Evolutionary conservation across 805 yeast genomes (phyloP).

Genomic region (Cyberlindnera maclurae): DNA sequence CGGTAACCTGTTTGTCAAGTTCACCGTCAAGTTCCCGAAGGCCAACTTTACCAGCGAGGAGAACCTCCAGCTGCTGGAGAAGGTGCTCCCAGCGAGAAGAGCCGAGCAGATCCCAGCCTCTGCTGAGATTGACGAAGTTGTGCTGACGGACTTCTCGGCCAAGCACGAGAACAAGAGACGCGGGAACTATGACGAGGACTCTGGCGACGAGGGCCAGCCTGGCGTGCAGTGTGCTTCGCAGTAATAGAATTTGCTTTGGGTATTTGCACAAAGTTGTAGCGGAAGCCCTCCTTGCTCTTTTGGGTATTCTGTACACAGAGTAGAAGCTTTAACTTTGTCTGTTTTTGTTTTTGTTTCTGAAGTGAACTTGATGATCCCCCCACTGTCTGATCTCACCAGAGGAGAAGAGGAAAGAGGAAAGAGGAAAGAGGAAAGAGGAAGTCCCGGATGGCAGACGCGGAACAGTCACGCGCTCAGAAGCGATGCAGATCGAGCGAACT

Average conservation of each 20-base stretch:
- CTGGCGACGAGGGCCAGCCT: slow-evolving; percentile 51
- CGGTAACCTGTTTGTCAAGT: slow-evolving; percentile 84
- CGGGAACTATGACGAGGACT: slow-evolving; percentile 51
- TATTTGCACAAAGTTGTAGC: too few species aligned
- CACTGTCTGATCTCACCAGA: too few species aligned
- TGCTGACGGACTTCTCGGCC: slow-evolving; percentile 55
- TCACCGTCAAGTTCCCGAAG: slow-evolving; percentile 83
- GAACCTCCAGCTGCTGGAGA: slow-evolving; percentile 64
- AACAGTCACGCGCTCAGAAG: too few species aligned
- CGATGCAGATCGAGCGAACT: too few species aligned
- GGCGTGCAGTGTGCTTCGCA: slow-evolving; percentile 95
- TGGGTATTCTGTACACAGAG: too few species aligned
- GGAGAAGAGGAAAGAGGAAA: too few species aligned
- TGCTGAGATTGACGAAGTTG: slow-evolving; percentile 77
- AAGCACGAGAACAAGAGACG: slow-evolving; percentile 41
- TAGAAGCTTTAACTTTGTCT: too few species aligned
- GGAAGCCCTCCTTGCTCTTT: too few species aligned
- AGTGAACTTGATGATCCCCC: too few species aligned
- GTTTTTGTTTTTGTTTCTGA: too few species aligned
- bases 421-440: too few species aligned
- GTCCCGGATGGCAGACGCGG: too few species aligned
- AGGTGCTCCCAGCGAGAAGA: slow-evolving; percentile 70
- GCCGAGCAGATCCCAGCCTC: slow-evolving; percentile 51
- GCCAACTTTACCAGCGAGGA: slow-evolving; percentile 69
- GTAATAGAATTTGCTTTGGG: slow-evolving; percentile 29